phyloP scores from a whole-genome alignment of 441 rosid species.

The Pelargonium myrrhifolium region DNA sequence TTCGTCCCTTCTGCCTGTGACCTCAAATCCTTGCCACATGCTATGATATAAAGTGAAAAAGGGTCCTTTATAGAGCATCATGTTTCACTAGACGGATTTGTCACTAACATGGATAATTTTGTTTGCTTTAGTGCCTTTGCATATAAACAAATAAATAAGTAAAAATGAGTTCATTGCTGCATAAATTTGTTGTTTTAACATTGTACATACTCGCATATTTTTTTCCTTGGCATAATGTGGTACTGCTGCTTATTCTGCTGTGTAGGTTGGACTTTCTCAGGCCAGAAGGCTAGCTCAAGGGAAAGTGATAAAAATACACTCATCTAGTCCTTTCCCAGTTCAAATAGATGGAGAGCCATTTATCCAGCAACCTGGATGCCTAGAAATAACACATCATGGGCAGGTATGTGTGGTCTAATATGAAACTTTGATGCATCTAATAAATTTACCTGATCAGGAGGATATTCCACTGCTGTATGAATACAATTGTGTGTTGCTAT shows the following conservation, averaged over 20 bases:
- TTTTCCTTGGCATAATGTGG: not conserved
- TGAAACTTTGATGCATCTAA: not conserved
- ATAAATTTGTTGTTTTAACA: too few species aligned
- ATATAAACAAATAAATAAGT: too few species aligned
- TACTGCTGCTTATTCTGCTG: not conserved
- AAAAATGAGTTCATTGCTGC: too few species aligned
- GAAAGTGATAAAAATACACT: slow-evolving; percentile 41
- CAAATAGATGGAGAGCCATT: slow-evolving; percentile 77
- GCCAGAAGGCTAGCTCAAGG: slow-evolving; percentile 70
- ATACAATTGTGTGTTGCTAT: too few species aligned
- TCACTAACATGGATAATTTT: too few species aligned
- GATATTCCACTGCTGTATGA: not conserved
- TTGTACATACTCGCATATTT: too few species aligned
- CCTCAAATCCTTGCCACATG: too few species aligned
- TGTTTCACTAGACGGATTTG: too few species aligned
- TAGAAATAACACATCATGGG: slow-evolving; percentile 57
- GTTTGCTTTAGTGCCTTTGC: too few species aligned
- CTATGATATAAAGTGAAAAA: too few species aligned
- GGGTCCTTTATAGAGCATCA: too few species aligned
- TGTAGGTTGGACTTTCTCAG: slow-evolving; percentile 59
- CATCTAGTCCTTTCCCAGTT: slow-evolving; percentile 54
- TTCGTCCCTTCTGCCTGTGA: too few species aligned
- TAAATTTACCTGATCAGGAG: not conserved
- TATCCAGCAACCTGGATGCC: slow-evolving; percentile 59
- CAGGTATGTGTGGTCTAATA: slow-evolving; percentile 33